Conservation (phyloP, 2,329 filamentous ascomycete species). For the Corinectria fuckeliana region DNA sequence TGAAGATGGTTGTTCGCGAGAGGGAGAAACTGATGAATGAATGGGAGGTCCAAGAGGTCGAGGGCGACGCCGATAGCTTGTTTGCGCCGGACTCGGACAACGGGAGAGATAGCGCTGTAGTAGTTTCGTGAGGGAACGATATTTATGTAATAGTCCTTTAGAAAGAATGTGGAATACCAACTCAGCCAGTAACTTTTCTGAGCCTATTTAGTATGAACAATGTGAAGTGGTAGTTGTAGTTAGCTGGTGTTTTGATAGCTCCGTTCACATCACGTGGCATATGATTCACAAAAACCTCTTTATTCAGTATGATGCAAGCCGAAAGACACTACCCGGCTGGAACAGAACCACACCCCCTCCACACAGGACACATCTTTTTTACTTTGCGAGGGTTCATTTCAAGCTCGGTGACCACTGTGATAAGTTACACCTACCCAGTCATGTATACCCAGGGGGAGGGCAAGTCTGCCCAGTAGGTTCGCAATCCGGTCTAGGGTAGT, state of each 20-base stretch:
- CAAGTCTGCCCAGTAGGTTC: slow-evolving; percentile 34
- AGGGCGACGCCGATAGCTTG: slow-evolving; percentile 47
- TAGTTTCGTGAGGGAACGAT: background rate
- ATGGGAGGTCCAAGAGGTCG: slow-evolving; percentile 51
- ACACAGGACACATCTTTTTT: too few relatives aligned
- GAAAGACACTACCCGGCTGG: background rate
- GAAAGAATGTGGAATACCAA: background rate
- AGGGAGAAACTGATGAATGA: slow-evolving; percentile 50
- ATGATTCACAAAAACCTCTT: slow-evolving; percentile 10
- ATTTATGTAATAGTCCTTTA: background rate
- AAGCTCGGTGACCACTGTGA: too few relatives aligned
- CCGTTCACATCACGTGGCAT: slow-evolving; percentile 19
- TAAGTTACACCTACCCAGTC: background rate
- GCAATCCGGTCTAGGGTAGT: slow-evolving; percentile 32
- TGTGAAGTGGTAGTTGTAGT: background rate
- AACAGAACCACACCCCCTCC: too few relatives aligned
- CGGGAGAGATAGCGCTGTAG: slow-evolving; percentile 7
- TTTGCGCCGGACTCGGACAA: slow-evolving; percentile 33
- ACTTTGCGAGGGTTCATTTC: too few relatives aligned
- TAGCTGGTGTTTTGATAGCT: background rate
- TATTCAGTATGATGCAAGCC: slow-evolving; percentile 5
- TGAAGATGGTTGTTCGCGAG: slow-evolving; percentile 52
- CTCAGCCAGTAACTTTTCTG: too few relatives aligned
- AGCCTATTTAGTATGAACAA: too few relatives aligned
- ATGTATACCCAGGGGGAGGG: slow-evolving; percentile 30